Conservation (phyloP, 2,329 filamentous ascomycete genomes). For the Colletotrichum ledebouriae region DNA sequence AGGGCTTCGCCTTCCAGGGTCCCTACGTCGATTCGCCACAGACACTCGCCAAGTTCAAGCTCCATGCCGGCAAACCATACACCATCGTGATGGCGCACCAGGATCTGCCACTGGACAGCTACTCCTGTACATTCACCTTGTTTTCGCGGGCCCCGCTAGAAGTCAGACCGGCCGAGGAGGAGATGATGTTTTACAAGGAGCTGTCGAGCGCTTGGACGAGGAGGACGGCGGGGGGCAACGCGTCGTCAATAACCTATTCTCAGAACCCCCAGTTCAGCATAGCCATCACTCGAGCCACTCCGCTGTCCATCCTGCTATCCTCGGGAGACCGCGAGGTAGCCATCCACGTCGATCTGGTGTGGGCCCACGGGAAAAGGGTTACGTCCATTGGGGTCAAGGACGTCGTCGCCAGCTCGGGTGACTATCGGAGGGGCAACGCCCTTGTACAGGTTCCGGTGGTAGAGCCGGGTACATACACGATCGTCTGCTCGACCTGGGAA, state of each 20-base stretch:
- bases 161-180: conserved; percentile 72
- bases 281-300: conserved; percentile 65
- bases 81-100: conserved; percentile 82
- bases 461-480: conserved; percentile 82
- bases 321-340: conserved; percentile 76
- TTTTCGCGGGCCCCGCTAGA: conserved; percentile 77
- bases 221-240: conserved; percentile 86
- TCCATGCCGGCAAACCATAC: conserved; percentile 57
- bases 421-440: conserved; percentile 86
- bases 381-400: conserved; percentile 79
- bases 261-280: conserved; percentile 90
- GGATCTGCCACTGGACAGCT: conserved; percentile 77
- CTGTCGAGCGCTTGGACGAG: conserved; percentile 79
- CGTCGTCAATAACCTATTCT: conserved; percentile 81
- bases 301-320: conserved; percentile 81
- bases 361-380: conserved; percentile 80
- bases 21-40: conserved; percentile 97
- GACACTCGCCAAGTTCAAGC: conserved; percentile 79
- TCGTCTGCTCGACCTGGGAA: conserved; percentile 93
- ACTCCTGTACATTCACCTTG: conserved; percentile 89
- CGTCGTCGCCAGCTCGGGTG: conserved; percentile 85
- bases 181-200: conserved; percentile 71
- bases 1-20: conserved; percentile 78
- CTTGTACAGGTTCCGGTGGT: conserved; percentile 73
- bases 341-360: conserved; percentile 87